A percentile compares a stretch with the other conserved stretches of the same genome.
These are phyloP conservation scores for Coemansia sp. DNA, from an alignment of 192 early-diverging fungal genomes.

Conservation along the genomic window DNA sequence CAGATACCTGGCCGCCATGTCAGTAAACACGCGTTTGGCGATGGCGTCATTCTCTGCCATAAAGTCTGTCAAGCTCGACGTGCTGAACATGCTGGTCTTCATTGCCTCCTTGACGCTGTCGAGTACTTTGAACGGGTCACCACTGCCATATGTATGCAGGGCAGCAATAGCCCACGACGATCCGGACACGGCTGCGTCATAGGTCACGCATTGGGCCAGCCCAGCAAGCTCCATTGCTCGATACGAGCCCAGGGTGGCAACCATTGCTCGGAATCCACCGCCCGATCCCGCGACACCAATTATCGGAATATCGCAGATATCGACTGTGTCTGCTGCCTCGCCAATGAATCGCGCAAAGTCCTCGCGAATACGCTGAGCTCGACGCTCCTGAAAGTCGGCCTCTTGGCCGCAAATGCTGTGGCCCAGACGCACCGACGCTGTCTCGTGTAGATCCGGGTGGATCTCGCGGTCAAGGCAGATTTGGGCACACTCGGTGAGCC, in stretches of 20 bases:
- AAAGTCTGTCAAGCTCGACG: slow-evolving; percentile 21
- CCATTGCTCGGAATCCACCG: slow-evolving; percentile 80
- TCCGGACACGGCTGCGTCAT: slow-evolving; percentile 58
- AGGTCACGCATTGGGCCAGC: slow-evolving; percentile 62
- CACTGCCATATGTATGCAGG: slow-evolving; percentile 27
- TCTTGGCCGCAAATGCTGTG: slow-evolving; percentile 24
- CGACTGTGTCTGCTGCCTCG: slow-evolving; percentile 55
- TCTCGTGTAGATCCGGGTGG: slow-evolving; percentile 28
- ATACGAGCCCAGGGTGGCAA: slow-evolving; percentile 64
- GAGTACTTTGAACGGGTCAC: slow-evolving; percentile 44
- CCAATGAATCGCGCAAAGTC: slow-evolving; percentile 74
- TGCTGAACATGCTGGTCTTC: slow-evolving; percentile 55
- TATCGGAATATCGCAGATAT: slow-evolving; percentile 62
- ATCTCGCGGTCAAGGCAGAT: slow-evolving; percentile 18
- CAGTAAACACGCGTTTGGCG: slow-evolving; percentile 36
- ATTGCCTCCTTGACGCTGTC: slow-evolving; percentile 53
- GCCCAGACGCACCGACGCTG: slow-evolving; percentile 25
- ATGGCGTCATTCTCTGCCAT: slow-evolving; percentile 28
- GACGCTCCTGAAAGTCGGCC: slow-evolving; percentile 13
- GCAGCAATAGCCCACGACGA: slow-evolving; percentile 38
- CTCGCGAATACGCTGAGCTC: slow-evolving; percentile 46
- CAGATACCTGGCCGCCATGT: slow-evolving; percentile 39
- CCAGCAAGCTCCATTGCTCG: slow-evolving; percentile 61
- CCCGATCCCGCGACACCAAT: slow-evolving; percentile 72
- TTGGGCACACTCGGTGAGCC: slow-evolving; percentile 32